Percentiles rank a stretch among this genome's conserved stretches.
phyloP scores from a whole-genome alignment of 2,329 filamentous ascomycete genomes.

The Phaeosphaeriaceae sp. region DNA sequence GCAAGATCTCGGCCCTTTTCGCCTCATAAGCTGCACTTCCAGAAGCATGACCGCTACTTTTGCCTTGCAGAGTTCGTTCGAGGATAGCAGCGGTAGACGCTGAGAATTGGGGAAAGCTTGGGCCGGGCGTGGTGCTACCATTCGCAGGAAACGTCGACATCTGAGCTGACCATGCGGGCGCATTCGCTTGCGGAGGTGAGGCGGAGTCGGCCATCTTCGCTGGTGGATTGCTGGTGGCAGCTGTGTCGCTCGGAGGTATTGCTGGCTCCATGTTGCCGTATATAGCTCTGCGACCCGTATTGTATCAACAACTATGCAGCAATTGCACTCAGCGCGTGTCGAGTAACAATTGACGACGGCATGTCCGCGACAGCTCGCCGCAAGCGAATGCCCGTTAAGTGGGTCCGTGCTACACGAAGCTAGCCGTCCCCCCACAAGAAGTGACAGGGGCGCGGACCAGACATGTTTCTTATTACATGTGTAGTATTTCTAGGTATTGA shows the following conservation, averaged over 20 bases:
- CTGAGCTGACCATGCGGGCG: constrained; percentile 38
- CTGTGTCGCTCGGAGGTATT: constrained; percentile 11
- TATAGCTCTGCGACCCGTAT: constrained; percentile 20
- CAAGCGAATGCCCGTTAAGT: constrained; percentile 4
- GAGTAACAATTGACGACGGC: constrained; percentile 2
- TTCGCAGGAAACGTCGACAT: constrained; percentile 32
- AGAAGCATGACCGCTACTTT: constrained; percentile 38
- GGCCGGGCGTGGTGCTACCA: constrained; percentile 13
- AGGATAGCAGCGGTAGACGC: constrained; percentile 52
- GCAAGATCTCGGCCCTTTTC: constrained; percentile 54
- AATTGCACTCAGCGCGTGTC: constrained; percentile 2
- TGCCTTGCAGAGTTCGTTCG: constrained; percentile 44
- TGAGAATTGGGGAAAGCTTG: constrained; percentile 43
- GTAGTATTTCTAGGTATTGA: background rate
- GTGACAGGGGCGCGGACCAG: background rate
- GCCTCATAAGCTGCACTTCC: constrained; percentile 54
- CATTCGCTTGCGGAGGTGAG: constrained; percentile 26
- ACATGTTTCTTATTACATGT: background rate
- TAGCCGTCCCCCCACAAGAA: background rate
- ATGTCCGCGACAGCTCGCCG: constrained; percentile 3
- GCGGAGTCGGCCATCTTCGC: constrained; percentile 22
- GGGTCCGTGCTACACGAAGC: constrained; percentile 2
- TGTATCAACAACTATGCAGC: constrained; percentile 9
- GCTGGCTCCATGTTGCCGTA: constrained; percentile 19
- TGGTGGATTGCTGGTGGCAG: constrained; percentile 16